A percentile compares a stretch with the other conserved stretches of the same genome.
Conservation (phyloP, 1,139 yeast species). For the Diutina scorzettiae region DNA sequence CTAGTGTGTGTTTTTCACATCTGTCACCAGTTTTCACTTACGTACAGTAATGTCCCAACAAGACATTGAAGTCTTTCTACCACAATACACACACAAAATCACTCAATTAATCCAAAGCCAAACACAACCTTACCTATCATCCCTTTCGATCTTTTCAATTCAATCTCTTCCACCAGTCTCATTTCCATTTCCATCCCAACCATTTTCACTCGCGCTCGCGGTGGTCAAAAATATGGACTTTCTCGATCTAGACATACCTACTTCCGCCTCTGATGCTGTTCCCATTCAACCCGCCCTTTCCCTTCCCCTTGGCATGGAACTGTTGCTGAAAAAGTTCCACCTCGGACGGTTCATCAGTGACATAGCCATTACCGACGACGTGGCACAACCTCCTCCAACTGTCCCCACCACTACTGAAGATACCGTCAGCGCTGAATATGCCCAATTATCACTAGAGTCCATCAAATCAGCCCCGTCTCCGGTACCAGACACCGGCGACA, state of each 20-base stretch:
- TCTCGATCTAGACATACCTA: not conserved
- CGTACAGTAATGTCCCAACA: too few species aligned
- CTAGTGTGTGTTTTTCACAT: too few species aligned
- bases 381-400: not conserved
- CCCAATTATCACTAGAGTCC: conserved; percentile 17
- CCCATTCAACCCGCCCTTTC: conserved; percentile 3
- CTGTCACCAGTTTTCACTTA: too few species aligned
- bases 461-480: not conserved
- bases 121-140: too few species aligned
- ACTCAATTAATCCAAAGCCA: too few species aligned
- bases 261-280: not conserved
- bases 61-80: too few species aligned
- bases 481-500: conserved; percentile 8
- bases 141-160: too few species aligned
- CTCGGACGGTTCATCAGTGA: conserved; percentile 3
- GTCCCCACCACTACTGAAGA: not conserved
- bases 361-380: not conserved
- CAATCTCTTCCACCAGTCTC: not conserved
- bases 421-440: conserved; percentile 21
- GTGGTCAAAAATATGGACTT: not conserved
- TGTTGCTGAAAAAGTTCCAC: not conserved
- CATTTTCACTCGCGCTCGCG: not conserved
- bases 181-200: not conserved
- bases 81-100: too few species aligned
- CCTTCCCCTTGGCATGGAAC: conserved; percentile 2